These are phyloP conservation scores for Pestalotiopsis sp. DNA, from an alignment of 2,329 filamentous ascomycete genomes.

Conservation along the genomic window DNA sequence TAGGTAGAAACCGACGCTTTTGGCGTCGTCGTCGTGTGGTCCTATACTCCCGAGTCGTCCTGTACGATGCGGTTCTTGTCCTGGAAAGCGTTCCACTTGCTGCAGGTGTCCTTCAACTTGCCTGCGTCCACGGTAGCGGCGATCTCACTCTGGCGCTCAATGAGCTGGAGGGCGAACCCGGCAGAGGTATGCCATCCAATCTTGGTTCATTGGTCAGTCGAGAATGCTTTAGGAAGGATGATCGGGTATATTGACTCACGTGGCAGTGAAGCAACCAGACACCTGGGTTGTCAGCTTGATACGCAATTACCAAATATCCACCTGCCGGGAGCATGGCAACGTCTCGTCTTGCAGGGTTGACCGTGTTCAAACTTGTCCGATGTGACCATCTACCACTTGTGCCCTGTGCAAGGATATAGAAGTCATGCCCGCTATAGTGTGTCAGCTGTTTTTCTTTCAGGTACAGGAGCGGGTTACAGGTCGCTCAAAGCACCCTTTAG, in stretches of 20 bases:
- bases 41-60: constrained; percentile 36
- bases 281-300: constrained; percentile 55
- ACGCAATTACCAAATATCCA: constrained; percentile 53
- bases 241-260: constrained; percentile 16
- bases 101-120: constrained; percentile 31
- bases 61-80: constrained; percentile 22
- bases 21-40: background rate
- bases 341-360: constrained; percentile 53
- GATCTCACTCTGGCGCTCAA: constrained; percentile 39
- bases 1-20: background rate
- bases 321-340: constrained; percentile 46
- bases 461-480: too few relatives aligned
- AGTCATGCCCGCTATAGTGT: constrained; percentile 39
- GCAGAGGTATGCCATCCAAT: constrained; percentile 53
- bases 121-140: constrained; percentile 20
- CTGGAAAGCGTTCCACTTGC: constrained; percentile 32
- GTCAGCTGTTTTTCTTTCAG: too few relatives aligned
- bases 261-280: constrained; percentile 44
- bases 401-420: constrained; percentile 38
- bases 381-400: constrained; percentile 30
- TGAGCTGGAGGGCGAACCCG: constrained; percentile 56
- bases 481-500: too few relatives aligned
- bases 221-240: background rate
- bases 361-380: constrained; percentile 33
- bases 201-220: constrained; percentile 24